Evolutionary conservation across 1,284 basidiomycete genomes (phyloP), one percentile per base, ranked within the genome.

Genomic region (Rhodotorula sp.): DNA sequence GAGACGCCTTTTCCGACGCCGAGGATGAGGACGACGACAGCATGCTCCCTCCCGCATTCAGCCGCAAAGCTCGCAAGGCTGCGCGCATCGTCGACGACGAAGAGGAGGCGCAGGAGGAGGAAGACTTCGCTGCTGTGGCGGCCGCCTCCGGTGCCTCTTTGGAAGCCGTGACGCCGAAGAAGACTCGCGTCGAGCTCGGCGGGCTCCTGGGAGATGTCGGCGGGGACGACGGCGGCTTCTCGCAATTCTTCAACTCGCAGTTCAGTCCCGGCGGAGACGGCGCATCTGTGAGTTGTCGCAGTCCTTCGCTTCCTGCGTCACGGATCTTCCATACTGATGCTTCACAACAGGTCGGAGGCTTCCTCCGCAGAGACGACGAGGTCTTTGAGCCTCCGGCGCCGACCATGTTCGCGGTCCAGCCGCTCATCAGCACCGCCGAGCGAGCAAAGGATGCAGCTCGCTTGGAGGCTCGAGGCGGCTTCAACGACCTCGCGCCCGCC

Each of bases 241-340:
- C 75, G 7, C 72, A 76, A 31, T 76, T 76, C 64, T 77, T 75
- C 63, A 58, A 74, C 68, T 70, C 66, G n/a, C 66, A 71, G 39
- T 73, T 77, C 69, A 67, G 66, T 43, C 67, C 68, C 20, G 73
- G 48, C 3, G 67, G 61, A 8, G 65, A 58, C 4, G 65, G 49
- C 21, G 62, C 63, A 23, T n/a, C 16, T 18, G 15, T 26, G 46
- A 67, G 43, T 68, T 71, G 43, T 68, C 71, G 46, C 31, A 69
- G n/a, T 34, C 0, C 15, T 29, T 5, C 16, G 34, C 48, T 23
- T 1, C 5, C 18, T 1, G 48, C 31, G 23, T 20, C 16, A n/a
- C 14, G 3, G 21, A 39, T 34, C n/a, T 16, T 3, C 7, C 29
- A 14, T 51, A 1, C 31, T 5, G 2, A 5, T 21, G 3, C 4